Evolutionary conservation across 192 early-diverging fungal genomes (phyloP).

Genomic region (Gaertneriomyces semiglobifer): DNA sequence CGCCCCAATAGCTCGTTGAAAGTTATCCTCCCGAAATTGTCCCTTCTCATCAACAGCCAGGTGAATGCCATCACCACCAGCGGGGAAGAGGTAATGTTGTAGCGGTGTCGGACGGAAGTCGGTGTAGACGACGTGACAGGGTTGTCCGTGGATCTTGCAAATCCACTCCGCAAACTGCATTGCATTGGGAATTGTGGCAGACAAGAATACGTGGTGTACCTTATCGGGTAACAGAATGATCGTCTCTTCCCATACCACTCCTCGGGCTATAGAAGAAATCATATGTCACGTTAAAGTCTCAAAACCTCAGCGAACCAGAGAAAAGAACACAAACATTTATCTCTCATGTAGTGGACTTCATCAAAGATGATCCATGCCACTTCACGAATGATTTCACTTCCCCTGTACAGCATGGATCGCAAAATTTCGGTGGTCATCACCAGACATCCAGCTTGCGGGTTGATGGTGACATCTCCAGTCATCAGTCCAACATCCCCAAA

Average conservation of each 20-base stretch:
- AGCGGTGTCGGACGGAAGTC: slow-evolving; percentile 95
- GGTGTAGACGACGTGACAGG: slow-evolving; percentile 98
- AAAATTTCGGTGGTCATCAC: slow-evolving; percentile 99
- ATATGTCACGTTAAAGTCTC: not conserved
- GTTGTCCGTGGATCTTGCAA: slow-evolving; percentile 87
- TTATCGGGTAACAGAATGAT: slow-evolving; percentile 91
- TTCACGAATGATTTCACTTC: slow-evolving; percentile 92
- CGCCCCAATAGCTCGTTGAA: slow-evolving; percentile 80
- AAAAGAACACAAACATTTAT: slow-evolving; percentile 56
- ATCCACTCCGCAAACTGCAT: slow-evolving; percentile 99
- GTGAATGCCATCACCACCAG: slow-evolving; percentile 88
- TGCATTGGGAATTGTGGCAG: slow-evolving; percentile 97
- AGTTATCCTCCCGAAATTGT: slow-evolving; percentile 92
- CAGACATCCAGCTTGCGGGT: slow-evolving; percentile 83
- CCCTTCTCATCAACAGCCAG: slow-evolving; percentile 95
- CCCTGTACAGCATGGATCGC: slow-evolving; percentile 94
- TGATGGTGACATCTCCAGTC: slow-evolving; percentile 98
- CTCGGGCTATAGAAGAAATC: slow-evolving; percentile 63
- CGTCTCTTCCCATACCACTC: slow-evolving; percentile 99
- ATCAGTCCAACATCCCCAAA: slow-evolving; percentile 98
- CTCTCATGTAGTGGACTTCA: slow-evolving; percentile 98
- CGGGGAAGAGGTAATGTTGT: slow-evolving; percentile 95
- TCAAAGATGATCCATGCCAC: slow-evolving; percentile 98
- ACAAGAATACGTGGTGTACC: slow-evolving; percentile 91
- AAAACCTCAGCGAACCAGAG: no score